These are phyloP conservation scores for Lenwebbia sp. DNA, from an alignment of 345 rosid species.

Conservation along the genomic window DNA sequence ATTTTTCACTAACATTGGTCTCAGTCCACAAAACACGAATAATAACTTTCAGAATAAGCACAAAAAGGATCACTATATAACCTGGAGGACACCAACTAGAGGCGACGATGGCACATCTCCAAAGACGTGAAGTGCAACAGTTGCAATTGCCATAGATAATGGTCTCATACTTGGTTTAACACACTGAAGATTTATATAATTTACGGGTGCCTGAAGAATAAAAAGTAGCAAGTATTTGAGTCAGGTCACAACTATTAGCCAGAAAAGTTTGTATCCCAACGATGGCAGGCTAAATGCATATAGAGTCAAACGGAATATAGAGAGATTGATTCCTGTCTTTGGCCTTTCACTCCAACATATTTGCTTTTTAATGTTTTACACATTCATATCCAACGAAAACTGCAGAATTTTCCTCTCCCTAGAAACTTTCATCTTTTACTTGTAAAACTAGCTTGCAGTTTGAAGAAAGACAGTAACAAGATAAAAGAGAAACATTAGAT, in stretches of 20 bases:
- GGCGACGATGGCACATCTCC: slow-evolving; percentile 67
- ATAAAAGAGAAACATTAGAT: neutral
- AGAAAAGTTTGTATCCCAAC: neutral
- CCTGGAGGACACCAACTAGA: slow-evolving; percentile 54
- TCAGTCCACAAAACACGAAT: neutral
- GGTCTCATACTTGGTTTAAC: slow-evolving; percentile 54
- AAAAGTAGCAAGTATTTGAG: neutral
- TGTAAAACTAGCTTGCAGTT: neutral
- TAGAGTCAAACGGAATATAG: neutral
- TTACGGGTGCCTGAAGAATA: slow-evolving; percentile 46
- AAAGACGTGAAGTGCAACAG: slow-evolving; percentile 46
- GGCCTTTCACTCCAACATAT: neutral
- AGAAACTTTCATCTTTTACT: neutral
- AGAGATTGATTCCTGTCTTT: neutral
- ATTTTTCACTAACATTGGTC: neutral
- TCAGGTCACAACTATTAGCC: neutral
- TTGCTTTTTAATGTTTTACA: neutral
- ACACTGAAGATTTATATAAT: slow-evolving; percentile 41
- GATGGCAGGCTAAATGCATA: neutral
- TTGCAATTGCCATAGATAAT: slow-evolving; percentile 48
- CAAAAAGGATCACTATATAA: neutral
- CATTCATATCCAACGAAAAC: neutral
- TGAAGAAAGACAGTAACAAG: neutral
- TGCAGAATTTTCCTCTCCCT: neutral
- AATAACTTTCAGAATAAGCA: neutral